Base-by-base conservation (phyloP, 345 rosid species). In the Murraya koenigii region DNA sequence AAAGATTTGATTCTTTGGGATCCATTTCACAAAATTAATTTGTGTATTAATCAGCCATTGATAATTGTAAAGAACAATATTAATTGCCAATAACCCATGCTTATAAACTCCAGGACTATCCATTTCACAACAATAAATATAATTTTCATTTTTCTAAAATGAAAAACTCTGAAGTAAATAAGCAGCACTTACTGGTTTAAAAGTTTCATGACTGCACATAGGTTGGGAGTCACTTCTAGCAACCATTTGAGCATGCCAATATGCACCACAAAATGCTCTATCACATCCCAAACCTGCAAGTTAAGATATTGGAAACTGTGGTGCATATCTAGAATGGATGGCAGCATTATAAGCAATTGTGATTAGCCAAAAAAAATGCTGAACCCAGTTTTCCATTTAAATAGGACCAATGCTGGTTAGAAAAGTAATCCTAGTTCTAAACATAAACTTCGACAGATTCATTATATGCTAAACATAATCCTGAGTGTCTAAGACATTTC, bases 251-350 rank as follows among this genome's bases (percentile, higher is more conserved):
- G 90, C 77, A 70, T 81, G 90, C 99, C 98, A 95, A 70, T 93
- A 93, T 60, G 97, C 92, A 77, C 97, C 93, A 77, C 98, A 93
- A 86, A 87, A 93, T 75, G 90, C 86, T 84, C 92, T 88, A 82
- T 92, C 93, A 74, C 99, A 95, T 78, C 98, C 97, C 81, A 86
- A 61, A 85, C 99, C 99, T 95, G 86, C 80, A 81, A 82, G 38
- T 32, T 19, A 25, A 75, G n/a, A 84, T 58, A 61, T 6, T 47
- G 13, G 22, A 79, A 67, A 73, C 25, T 3, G 20, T 47, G 67
- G 14, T 26, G 22, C 56, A 38, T 32, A 30, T 62, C 62, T 69
- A 35, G 65, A 60, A 28, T 17, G 36, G 22, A 33, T 17, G 56
- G 9, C 67, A 56, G 33, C 33, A 62, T 28, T 58, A 70, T n/a